A percentile compares a stretch with the other conserved stretches of the same genome.
Conservation (phyloP, 129 eudicot genomes). For the Centaurea solstitialis region DNA sequence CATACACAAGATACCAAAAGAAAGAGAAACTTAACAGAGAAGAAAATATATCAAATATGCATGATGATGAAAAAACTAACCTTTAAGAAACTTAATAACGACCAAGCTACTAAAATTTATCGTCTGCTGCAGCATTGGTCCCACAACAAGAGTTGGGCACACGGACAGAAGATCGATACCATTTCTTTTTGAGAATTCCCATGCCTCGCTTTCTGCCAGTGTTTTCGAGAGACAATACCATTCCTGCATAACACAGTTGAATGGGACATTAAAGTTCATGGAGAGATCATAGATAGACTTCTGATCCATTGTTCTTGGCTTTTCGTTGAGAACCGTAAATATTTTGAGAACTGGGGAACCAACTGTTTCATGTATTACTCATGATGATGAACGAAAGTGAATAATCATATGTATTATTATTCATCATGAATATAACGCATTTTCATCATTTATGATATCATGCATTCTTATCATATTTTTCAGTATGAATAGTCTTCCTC, state of each 20-base stretch:
- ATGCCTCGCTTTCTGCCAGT: conserved; percentile 74
- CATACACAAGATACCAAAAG: neutral
- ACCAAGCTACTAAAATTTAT: conserved; percentile 63
- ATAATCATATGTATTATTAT: too few relatives aligned
- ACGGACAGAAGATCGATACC: conserved; percentile 62
- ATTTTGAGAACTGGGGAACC: neutral
- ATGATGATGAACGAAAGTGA: too few relatives aligned
- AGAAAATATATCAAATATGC: neutral
- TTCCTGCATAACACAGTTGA: conserved; percentile 40
- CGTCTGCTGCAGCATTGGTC: conserved; percentile 72
- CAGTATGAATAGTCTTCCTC: neutral
- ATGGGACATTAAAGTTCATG: conserved; percentile 2
- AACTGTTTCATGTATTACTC: too few relatives aligned
- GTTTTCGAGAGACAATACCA: conserved; percentile 82
- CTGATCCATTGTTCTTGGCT: neutral
- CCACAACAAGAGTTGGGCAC: conserved; percentile 63
- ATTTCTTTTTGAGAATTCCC: conserved; percentile 59
- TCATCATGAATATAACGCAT: neutral
- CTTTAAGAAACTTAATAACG: conserved; percentile 72
- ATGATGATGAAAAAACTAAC: conserved; percentile 26
- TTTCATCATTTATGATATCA: neutral
- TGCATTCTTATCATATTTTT: neutral
- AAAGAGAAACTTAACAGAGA: neutral
- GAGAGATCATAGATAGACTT: neutral
- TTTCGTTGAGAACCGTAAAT: neutral